Percentiles rank a stretch among this genome's conserved stretches.
Evolutionary conservation across 2,329 filamentous ascomycete species (phyloP).

Genomic region (Exophiala bonariae): DNA sequence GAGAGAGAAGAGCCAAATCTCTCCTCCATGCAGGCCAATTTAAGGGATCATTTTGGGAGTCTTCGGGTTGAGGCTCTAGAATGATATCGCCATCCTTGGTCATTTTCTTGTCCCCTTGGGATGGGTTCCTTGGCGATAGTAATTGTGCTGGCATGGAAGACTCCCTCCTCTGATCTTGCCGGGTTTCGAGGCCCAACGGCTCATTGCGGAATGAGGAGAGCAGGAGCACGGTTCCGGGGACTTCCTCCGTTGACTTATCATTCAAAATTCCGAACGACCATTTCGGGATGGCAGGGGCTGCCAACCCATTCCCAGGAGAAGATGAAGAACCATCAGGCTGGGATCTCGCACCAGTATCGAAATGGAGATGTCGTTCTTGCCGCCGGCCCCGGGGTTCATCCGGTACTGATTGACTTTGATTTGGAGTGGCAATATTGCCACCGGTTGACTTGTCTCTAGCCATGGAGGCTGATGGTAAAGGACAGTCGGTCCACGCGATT

Average conservation of each 20-base stretch:
- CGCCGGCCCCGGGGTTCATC: no score
- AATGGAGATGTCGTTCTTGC: no score
- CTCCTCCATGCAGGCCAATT: slow-evolving; percentile 86
- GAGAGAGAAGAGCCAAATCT: slow-evolving; percentile 74
- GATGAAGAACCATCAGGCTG: no score
- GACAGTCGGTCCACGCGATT: no score
- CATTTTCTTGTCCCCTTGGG: slow-evolving; percentile 62
- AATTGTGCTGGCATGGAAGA: slow-evolving; percentile 53
- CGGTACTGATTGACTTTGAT: no score
- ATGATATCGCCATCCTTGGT: slow-evolving; percentile 82
- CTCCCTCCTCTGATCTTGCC: slow-evolving; percentile 49
- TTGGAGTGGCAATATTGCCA: no score
- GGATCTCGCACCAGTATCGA: no score
- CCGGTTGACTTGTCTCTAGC: no score
- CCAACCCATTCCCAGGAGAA: neutral
- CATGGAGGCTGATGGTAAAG: no score
- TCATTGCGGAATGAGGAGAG: slow-evolving; percentile 63
- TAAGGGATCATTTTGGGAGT: slow-evolving; percentile 84
- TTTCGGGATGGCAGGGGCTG: slow-evolving; percentile 34
- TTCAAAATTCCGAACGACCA: slow-evolving; percentile 78
- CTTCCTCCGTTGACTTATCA: slow-evolving; percentile 77
- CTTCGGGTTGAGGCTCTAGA: slow-evolving; percentile 86
- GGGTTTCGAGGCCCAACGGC: slow-evolving; percentile 60
- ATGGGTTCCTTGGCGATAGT: slow-evolving; percentile 36
- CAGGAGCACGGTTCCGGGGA: slow-evolving; percentile 69